A percentile compares a stretch with the other conserved stretches of the same genome.
phyloP scores from a whole-genome alignment of 1,284 basidiomycete genomes.

The Schizophyllum commune region DNA sequence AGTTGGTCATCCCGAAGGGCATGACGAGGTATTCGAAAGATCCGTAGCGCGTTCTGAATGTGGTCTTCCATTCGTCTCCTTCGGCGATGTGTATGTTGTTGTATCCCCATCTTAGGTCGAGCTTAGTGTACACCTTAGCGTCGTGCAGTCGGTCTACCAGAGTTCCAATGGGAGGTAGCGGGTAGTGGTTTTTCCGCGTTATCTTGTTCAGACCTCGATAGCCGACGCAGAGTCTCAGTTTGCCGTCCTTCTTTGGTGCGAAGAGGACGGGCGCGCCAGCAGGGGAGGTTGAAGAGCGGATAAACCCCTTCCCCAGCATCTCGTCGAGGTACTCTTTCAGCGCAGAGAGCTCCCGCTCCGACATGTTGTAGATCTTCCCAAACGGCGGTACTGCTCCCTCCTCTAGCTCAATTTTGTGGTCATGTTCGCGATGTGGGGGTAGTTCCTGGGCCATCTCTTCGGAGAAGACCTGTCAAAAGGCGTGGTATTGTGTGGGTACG shows the following conservation, averaged over 20 bases:
- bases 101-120: conserved; percentile 26
- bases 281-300: conserved; percentile 21
- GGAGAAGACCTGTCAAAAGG: too few relatives aligned
- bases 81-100: conserved; percentile 18
- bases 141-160: conserved; percentile 11
- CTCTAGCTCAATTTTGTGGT: not conserved
- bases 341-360: conserved; percentile 12
- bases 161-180: conserved; percentile 25
- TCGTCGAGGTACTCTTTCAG: conserved; percentile 22
- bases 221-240: conserved; percentile 23
- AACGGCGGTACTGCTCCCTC: not conserved
- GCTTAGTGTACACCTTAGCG: conserved; percentile 25
- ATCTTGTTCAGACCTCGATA: conserved; percentile 28
- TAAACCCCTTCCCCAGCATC: conserved; percentile 19
- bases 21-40: conserved; percentile 25
- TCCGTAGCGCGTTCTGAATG: conserved; percentile 22
- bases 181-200: conserved; percentile 29
- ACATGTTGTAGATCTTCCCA: conserved; percentile 19
- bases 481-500: too few relatives aligned
- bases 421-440: not conserved
- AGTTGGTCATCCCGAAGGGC: conserved; percentile 18
- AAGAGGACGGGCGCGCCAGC: conserved; percentile 33
- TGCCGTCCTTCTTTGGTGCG: conserved; percentile 34
- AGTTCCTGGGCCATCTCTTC: too few relatives aligned
- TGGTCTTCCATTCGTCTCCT: conserved; percentile 25